Base-by-base conservation (phyloP, 768 basidiomycete species). In the Tricholoma hemisulphureum region DNA sequence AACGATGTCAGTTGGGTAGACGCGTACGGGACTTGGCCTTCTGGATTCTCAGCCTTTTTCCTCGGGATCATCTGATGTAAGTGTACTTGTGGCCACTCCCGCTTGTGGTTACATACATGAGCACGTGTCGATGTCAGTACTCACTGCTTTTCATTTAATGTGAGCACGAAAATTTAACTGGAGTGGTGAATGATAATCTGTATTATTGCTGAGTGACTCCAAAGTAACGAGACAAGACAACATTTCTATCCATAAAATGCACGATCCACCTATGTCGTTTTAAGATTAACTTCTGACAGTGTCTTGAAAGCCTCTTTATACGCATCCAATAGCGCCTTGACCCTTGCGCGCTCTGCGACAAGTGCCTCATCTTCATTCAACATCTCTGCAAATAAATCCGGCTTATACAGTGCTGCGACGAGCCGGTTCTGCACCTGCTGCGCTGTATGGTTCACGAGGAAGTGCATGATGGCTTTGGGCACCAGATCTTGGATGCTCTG, bases 391-490 rank as follows among this genome's bases (percentile, higher is more conserved):
- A 98, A 98, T 55, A 98, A 73, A 16, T 94, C 91, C 0, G 96
- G 96, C 75, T 94, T 97, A 80, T 99, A 99, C 62, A 99, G 73
- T 45, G 89, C 80, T 29, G 95, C 84, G n/a, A 99, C 97, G 29
- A 99, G 80, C 20, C 97, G 85, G 70, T 97, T 97, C 74, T 98
- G 97, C 23, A 99, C 93, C 16, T 94, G 91, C 69, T 98, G 91
- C 45, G 93, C 88, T n/a, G 95, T 95, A 68, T 92, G 83, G 74
- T 97, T 98, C 69, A 99, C 96, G 61, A 98, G 83, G 65, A 95
- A 85, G 76, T 98, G 96, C 96, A 98, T 98, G 77, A 97, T 89
- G 20, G 95, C 94, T 75, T 99, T 99, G 31, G 97, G 97, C 18
- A 99, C 84, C 56, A 98, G 81, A 71, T 99, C 97, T 63, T 98